A percentile compares a stretch with the other conserved stretches of the same genome.
These are phyloP conservation scores for Suillus discolor DNA, from an alignment of 768 basidiomycete species.

Conservation along the genomic window DNA sequence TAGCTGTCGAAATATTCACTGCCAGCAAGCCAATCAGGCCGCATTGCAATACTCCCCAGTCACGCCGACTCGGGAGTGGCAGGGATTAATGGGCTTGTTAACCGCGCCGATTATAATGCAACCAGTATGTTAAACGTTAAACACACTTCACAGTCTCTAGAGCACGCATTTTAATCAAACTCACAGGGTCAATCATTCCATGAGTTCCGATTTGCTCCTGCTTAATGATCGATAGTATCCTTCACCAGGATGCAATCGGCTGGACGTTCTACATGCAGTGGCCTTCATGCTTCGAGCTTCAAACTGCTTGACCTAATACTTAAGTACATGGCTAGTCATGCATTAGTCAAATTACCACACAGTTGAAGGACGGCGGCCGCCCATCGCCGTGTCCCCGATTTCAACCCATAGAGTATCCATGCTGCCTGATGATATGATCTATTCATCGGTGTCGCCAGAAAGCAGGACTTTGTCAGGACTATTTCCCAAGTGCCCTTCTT, in stretches of 20 bases:
- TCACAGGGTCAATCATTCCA: background rate
- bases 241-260: background rate
- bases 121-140: background rate
- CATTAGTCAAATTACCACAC: background rate
- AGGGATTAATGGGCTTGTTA: background rate
- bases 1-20: background rate
- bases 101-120: background rate
- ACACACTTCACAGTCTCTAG: background rate
- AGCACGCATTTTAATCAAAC: background rate
- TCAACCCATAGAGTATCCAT: background rate
- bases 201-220: background rate
- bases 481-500: background rate
- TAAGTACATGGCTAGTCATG: background rate
- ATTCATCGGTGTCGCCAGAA: background rate
- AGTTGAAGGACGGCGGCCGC: background rate
- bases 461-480: background rate
- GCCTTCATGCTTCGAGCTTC: background rate
- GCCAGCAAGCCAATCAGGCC: background rate
- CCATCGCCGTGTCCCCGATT: background rate
- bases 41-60: background rate
- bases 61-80: background rate
- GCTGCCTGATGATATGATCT: background rate
- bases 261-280: background rate
- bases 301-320: background rate
- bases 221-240: background rate